A percentile compares a stretch with the other conserved stretches of the same genome.
These are phyloP conservation scores for Grifola frondosa DNA, from an alignment of 1,284 basidiomycete species.

Conservation along the genomic window DNA sequence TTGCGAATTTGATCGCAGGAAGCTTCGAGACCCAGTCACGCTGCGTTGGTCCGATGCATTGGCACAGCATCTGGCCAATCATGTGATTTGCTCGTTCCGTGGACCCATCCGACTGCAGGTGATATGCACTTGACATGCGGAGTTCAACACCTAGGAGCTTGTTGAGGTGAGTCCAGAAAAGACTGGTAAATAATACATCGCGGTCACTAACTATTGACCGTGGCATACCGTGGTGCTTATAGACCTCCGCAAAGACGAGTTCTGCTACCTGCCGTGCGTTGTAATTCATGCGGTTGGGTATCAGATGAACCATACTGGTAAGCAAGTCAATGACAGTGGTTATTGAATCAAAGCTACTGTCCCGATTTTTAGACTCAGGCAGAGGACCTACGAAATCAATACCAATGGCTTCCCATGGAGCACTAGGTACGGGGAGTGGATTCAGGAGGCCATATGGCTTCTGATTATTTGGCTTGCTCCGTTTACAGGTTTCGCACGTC, in stretches of 20 bases:
- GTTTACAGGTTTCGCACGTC: constrained; percentile 26
- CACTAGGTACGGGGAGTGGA: constrained; percentile 19
- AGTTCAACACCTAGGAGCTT: constrained; percentile 34
- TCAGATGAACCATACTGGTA: constrained; percentile 32
- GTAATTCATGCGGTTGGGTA: constrained; percentile 29
- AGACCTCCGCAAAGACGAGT: constrained; percentile 36
- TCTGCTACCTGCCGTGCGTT: constrained; percentile 37
- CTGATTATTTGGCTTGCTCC: constrained; percentile 25
- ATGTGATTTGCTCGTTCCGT: constrained; percentile 40
- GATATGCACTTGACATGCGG: constrained; percentile 41
- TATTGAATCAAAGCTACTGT: constrained; percentile 29
- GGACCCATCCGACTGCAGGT: constrained; percentile 42
- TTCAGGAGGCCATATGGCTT: constrained; percentile 27
- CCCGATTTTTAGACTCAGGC: constrained; percentile 31
- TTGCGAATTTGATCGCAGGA: constrained; percentile 18
- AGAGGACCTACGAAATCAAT: constrained; percentile 40
- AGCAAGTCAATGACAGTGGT: constrained; percentile 35
- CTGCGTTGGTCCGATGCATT: constrained; percentile 31
- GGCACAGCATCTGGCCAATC: constrained; percentile 36
- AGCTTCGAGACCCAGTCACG: constrained; percentile 37
- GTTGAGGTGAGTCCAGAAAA: constrained; percentile 41
- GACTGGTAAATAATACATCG: constrained; percentile 40
- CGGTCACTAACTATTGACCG: constrained; percentile 40
- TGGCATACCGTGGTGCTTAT: constrained; percentile 41
- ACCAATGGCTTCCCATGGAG: constrained; percentile 32